Base-by-base conservation (phyloP, 345 rosid species). In the Lumnitzera racemosa region DNA sequence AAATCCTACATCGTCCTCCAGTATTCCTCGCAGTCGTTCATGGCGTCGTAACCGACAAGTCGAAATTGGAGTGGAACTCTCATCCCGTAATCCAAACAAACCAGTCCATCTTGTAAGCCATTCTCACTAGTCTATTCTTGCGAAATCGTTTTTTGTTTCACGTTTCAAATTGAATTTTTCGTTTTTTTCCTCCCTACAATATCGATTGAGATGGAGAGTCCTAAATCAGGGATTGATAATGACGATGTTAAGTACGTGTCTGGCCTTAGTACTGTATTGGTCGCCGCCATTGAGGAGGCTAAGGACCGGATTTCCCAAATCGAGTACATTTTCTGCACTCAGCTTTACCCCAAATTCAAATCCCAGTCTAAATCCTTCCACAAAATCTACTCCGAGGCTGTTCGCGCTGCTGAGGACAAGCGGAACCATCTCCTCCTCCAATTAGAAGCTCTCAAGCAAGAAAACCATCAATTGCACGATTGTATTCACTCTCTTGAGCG, bases 281-380 rank as follows among this genome's bases (percentile, higher is more conserved):
- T 92, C 23, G 99, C 96, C 0, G 79, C 96, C 13, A 90, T 92
- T 61, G 86, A 92, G 64, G 97, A 92, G 76, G 88, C 96, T 3
- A 92, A 87, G 66, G 99, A 87, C 51, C 71, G 84, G 64, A 86
- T 92, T 58, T 83, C 97, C 53, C 99, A 90, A 82, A 88, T 92
- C 27, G 99, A 90, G 69, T 85, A 86, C 63, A 81, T 92, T 13
- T 92, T 87, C 71, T 90, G 97, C 73, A 80, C 80, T 66, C 96
- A 92, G 79, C 76, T 92, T 17, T 92, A 75, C 73, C 94, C 91
- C 17, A 78, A 72, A 36, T 77, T 87, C 66, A 91, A 80, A 66
- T 67, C 81, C 9, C 86, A 68, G 55, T 70, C 80, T 56, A 85
- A 71, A 78, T 67, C 68, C 62, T 63, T 83, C 51, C 84, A 74